These are phyloP conservation scores for Ophiostoma sp. DNA, from an alignment of 2,329 filamentous ascomycete species.

Conservation along the genomic window DNA sequence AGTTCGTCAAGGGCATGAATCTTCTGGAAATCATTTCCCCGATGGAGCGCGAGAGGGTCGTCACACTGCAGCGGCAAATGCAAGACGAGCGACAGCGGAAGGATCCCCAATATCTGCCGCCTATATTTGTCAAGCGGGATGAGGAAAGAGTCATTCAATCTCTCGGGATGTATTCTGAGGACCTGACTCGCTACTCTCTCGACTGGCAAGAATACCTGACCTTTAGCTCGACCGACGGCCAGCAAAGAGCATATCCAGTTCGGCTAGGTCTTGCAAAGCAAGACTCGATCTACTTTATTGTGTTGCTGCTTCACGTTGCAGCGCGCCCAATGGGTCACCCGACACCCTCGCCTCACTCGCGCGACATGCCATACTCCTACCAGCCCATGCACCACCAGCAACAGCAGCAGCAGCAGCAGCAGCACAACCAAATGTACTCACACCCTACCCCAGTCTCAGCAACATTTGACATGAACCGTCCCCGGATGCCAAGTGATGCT, in stretches of 20 bases:
- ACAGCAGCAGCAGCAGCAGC: constrained; percentile 20
- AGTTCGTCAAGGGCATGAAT: constrained; percentile 43
- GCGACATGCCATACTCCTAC: constrained; percentile 41
- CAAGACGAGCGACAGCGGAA: constrained; percentile 53
- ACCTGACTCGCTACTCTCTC: constrained; percentile 47
- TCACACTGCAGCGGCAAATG: constrained; percentile 46
- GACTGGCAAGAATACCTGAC: constrained; percentile 52
- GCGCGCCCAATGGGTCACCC: constrained; percentile 39
- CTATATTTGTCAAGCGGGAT: constrained; percentile 53
- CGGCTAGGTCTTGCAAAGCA: constrained; percentile 55
- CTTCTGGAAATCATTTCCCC: constrained; percentile 50
- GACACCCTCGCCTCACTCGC: constrained; percentile 42
- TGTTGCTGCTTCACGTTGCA: constrained; percentile 42
- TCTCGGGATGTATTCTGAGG: constrained; percentile 50
- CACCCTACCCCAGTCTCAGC: constrained; percentile 45
- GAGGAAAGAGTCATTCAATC: constrained; percentile 51
- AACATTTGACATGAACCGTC: constrained; percentile 43
- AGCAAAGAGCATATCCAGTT: constrained; percentile 45
- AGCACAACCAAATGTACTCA: constrained; percentile 34
- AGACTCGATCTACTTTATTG: constrained; percentile 58
- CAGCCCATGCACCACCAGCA: constrained; percentile 33
- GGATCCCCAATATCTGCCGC: constrained; percentile 59
- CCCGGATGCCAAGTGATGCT: constrained; percentile 35
- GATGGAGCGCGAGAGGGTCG: constrained; percentile 49
- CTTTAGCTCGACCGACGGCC: constrained; percentile 49